Conservation (phyloP, 176 grass and related monocot species). For the Triticum aestivum region DNA sequence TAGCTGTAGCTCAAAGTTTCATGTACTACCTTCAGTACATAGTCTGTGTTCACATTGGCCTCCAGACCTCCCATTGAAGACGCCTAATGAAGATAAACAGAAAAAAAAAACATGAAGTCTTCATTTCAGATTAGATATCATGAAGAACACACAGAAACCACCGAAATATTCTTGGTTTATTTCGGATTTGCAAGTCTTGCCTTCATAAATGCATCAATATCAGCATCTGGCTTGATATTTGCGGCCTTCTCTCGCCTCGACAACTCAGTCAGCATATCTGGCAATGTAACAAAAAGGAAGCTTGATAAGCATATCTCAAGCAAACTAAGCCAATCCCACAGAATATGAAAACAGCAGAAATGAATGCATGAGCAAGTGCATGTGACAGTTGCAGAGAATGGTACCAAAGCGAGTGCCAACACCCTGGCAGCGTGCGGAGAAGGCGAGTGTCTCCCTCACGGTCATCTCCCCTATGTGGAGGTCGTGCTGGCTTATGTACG, state of each 20-base stretch:
- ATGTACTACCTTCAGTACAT: slow-evolving; percentile 86
- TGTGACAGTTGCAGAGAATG: background rate
- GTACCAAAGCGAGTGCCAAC: slow-evolving; percentile 79
- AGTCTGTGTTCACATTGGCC: slow-evolving; percentile 70
- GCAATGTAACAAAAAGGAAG: slow-evolving; percentile 9
- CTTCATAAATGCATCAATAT: slow-evolving; percentile 98
- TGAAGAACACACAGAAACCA: background rate
- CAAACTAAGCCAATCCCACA: slow-evolving; percentile 4
- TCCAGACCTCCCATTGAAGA: slow-evolving; percentile 60
- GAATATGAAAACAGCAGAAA: background rate
- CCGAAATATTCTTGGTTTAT: background rate
- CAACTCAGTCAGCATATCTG: slow-evolving; percentile 83
- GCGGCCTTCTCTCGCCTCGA: slow-evolving; percentile 86
- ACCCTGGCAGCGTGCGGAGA: slow-evolving; percentile 92
- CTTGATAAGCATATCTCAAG: background rate
- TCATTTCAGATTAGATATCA: background rate
- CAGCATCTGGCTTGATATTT: slow-evolving; percentile 91
- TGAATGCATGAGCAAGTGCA: background rate
- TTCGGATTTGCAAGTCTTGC: slow-evolving; percentile 11
- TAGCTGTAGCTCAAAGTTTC: background rate
- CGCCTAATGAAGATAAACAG: slow-evolving; percentile 48
- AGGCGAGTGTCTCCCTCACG: slow-evolving; percentile 81
- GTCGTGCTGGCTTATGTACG: slow-evolving; percentile 94
- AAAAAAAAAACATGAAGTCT: background rate
- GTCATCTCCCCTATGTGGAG: slow-evolving; percentile 99